These are phyloP conservation scores for Chaetomidium leptoderma DNA, from an alignment of 495 filamentous ascomycete genomes.

Conservation along the genomic window DNA sequence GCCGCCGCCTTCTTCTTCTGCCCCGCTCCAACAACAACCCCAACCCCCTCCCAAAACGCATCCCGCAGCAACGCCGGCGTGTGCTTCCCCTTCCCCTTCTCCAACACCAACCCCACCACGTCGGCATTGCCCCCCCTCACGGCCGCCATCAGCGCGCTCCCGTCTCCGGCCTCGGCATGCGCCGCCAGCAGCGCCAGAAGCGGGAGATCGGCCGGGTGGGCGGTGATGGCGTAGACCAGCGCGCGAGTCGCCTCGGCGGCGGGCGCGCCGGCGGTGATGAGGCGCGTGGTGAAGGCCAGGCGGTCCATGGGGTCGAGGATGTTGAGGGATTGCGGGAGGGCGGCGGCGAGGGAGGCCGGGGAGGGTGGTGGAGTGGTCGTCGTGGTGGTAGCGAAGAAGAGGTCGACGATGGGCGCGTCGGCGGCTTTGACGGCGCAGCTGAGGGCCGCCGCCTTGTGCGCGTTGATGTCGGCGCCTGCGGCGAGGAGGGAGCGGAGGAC, in stretches of 20 bases:
- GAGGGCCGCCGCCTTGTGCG: conserved; percentile 41
- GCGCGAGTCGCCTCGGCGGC: conserved; percentile 40
- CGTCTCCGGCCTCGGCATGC: conserved; percentile 40
- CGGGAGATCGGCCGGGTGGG: conserved; percentile 37
- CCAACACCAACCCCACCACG: conserved; percentile 37
- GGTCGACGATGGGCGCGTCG: conserved; percentile 37
- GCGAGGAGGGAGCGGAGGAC: conserved; percentile 37
- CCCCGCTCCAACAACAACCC: conserved; percentile 28
- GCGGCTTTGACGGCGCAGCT: conserved; percentile 37
- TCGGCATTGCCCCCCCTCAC: conserved; percentile 36
- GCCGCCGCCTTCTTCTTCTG: too few species aligned
- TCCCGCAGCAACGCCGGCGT: conserved; percentile 26
- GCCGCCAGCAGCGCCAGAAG: conserved; percentile 36
- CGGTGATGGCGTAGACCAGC: conserved; percentile 39
- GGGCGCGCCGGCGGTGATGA: conserved; percentile 41
- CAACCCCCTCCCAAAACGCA: conserved; percentile 32
- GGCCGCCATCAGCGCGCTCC: conserved; percentile 38
- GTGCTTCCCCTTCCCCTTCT: conserved; percentile 29
- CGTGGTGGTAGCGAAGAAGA: conserved; percentile 30
- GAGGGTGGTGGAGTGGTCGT: conserved; percentile 21
- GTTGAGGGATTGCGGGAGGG: conserved; percentile 42
- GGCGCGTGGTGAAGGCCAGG: conserved; percentile 38
- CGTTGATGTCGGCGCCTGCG: conserved; percentile 43
- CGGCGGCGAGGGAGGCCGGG: conserved; percentile 32
- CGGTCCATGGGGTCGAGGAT: conserved; percentile 43